Base-by-base conservation (phyloP, 2,329 filamentous ascomycete genomes). In the Hypoxylon sp. region DNA sequence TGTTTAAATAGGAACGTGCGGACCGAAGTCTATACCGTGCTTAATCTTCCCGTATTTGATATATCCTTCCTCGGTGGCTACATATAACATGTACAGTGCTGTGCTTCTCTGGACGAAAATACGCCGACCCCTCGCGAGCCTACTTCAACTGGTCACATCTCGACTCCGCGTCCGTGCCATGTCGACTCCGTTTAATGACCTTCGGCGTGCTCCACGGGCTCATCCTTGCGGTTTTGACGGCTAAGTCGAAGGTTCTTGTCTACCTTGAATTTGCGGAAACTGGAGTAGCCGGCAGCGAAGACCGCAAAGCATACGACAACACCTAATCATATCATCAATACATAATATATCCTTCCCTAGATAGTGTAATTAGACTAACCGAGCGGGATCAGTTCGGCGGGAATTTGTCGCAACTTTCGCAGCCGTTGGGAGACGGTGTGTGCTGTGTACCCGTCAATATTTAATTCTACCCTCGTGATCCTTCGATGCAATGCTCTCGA, bases 391-490 rank as follows among this genome's bases (percentile, higher is more conserved):
- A 99, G 88, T 88, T 99, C 96, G 75, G 94, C 90, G 75, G 96
- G 96, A 79, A 98, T 92, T 84, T 91, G 90, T 88, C 92, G 94
- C 79, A 98, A 87, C 80, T 90, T 91, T 81, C 94, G 92, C 78
- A 99, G 87, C 81, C 95, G 93, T 87, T 98, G 96, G 74, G 95
- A 97, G 83, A 98, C 90, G 78, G 95, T 98, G 86, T 98, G 96
- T 81, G 94, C 96, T 99, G 69, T 65, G 71, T 63, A 73, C 56
- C 64, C 50, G 57, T 72, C 50, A 70, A 71, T 63, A 67, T 67
- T 51, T n/a, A 66, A 57, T 57, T 31, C 29, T n/a, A 31, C 22
- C 53, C 54, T 39, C 29, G 47, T 63, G 47, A 10, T 35, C 29
- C 50, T 56, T 11, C 6, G 24, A 50, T 19, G 13, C 37, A 3